Conservation (phyloP, 768 basidiomycete genomes). For the Chalciporus piperatus region DNA sequence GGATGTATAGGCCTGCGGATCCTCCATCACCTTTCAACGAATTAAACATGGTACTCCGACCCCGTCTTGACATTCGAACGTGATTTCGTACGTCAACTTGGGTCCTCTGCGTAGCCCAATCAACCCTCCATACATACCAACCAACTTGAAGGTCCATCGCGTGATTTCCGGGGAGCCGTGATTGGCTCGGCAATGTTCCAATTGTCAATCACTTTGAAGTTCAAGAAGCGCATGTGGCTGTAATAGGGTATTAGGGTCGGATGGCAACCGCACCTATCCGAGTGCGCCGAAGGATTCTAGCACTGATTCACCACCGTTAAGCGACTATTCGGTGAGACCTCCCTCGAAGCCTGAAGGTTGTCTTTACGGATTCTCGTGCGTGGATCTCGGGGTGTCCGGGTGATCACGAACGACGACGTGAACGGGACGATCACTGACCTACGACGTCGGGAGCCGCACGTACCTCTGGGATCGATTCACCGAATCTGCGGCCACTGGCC, state of each 20-base stretch:
- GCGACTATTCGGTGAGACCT: not conserved
- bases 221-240: constrained; percentile 41
- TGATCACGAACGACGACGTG: not conserved
- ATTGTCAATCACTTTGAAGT: constrained; percentile 55
- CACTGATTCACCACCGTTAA: constrained; percentile 1
- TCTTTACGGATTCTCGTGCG: constrained; percentile 1
- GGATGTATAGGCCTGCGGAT: not conserved
- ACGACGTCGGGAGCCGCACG: not conserved
- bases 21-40: constrained; percentile 11
- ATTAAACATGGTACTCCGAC: constrained; percentile 9
- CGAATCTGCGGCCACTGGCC: not conserved
- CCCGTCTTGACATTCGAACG: constrained; percentile 13
- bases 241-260: constrained; percentile 15
- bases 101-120: not conserved
- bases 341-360: not conserved
- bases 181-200: constrained; percentile 31
- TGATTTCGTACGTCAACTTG: constrained; percentile 18
- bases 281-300: not conserved
- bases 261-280: constrained; percentile 36
- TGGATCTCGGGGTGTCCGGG: not conserved
- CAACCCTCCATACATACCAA: no score
- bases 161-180: no score
- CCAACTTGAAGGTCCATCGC: no score
- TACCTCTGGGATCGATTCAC: not conserved
- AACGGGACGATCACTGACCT: no score